These are phyloP conservation scores for Strobilomyces dryophilus DNA, from an alignment of 768 basidiomycete genomes.

Conservation along the genomic window DNA sequence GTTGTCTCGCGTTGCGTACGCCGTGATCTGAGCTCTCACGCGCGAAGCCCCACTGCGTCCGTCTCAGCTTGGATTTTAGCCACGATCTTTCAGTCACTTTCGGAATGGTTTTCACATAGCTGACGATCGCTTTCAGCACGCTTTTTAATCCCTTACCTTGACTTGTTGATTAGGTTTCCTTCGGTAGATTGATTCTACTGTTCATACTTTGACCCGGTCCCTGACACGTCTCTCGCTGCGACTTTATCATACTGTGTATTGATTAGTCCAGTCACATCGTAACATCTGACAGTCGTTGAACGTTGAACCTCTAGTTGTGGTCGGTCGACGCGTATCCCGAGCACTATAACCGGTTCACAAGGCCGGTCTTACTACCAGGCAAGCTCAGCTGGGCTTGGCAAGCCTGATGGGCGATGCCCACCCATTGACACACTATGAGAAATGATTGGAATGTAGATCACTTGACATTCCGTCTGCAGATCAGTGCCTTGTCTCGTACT, in stretches of 20 bases:
- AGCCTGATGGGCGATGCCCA: too few species aligned
- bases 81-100: neutral
- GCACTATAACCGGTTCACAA: too few species aligned
- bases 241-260: slow-evolving; percentile 30
- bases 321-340: too few species aligned
- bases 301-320: too few species aligned
- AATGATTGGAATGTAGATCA: neutral
- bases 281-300: neutral
- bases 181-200: slow-evolving; percentile 28
- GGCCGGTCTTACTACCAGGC: too few species aligned
- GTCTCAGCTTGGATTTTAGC: neutral
- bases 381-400: too few species aligned
- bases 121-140: neutral
- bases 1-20: slow-evolving; percentile 18
- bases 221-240: neutral
- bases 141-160: neutral
- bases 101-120: neutral
- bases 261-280: neutral
- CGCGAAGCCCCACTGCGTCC: neutral
- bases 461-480: neutral
- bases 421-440: too few species aligned
- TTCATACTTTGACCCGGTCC: slow-evolving; percentile 6
- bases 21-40: slow-evolving; percentile 20
- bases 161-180: slow-evolving; percentile 5
- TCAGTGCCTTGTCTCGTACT: neutral